These are phyloP conservation scores for Fusarium tricinctum DNA, from an alignment of 2,329 filamentous ascomycete species.

Conservation along the genomic window DNA sequence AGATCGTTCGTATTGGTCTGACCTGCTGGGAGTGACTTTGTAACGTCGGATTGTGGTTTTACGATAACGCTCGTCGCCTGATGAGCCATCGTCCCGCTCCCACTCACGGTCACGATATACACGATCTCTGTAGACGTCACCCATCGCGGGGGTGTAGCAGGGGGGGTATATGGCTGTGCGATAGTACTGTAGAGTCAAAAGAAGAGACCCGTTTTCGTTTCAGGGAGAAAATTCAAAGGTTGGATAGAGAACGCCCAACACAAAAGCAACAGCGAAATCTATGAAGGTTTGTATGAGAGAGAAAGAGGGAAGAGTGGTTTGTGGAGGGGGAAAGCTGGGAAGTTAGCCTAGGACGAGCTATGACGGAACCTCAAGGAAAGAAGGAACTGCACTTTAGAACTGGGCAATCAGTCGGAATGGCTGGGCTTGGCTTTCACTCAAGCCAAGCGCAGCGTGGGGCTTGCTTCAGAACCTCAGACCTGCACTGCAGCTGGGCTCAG, in stretches of 20 bases:
- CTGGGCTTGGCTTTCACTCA: conserved; percentile 18
- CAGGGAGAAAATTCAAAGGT: conserved; percentile 5
- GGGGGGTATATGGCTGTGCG: conserved; percentile 36
- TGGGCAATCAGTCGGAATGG: conserved; percentile 28
- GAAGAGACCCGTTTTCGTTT: conserved; percentile 3
- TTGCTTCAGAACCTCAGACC: conserved; percentile 5
- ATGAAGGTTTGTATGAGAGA: conserved; percentile 34
- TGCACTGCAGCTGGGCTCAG: conserved; percentile 17
- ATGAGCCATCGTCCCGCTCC: conserved; percentile 53
- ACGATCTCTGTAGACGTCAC: conserved; percentile 54
- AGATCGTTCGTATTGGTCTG: conserved; percentile 58
- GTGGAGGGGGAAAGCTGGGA: conserved; percentile 36
- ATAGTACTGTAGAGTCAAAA: conserved; percentile 25
- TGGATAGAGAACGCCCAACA: conserved; percentile 38
- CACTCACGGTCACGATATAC: conserved; percentile 55
- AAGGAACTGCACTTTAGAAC: conserved; percentile 28
- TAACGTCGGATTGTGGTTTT: conserved; percentile 66
- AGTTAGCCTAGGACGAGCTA: conserved; percentile 29
- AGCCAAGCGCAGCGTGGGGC: conserved; percentile 20
- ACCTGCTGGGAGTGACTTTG: conserved; percentile 62
- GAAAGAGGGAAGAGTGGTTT: conserved; percentile 30
- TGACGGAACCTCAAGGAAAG: conserved; percentile 45
- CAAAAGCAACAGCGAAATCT: conserved; percentile 39
- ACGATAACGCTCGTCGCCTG: conserved; percentile 62
- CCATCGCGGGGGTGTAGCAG: conserved; percentile 51